phyloP scores from a whole-genome alignment of 805 yeast species.

The Candida sonorensis region DNA sequence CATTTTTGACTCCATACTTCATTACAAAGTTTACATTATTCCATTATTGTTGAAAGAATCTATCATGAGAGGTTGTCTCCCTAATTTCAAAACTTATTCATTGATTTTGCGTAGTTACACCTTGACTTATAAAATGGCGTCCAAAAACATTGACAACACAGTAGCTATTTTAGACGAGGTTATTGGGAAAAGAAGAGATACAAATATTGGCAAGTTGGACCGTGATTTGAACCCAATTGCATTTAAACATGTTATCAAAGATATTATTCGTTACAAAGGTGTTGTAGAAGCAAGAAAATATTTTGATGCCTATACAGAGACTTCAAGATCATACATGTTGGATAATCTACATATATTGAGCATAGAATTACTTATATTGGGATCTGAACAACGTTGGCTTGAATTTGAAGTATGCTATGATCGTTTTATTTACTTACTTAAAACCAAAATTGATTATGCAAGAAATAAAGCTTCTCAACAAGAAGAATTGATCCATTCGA shows the following conservation, averaged over 20 bases:
- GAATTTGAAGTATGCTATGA: slow-evolving; percentile 25
- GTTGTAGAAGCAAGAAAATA: slow-evolving; percentile 19
- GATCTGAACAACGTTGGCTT: slow-evolving; percentile 26
- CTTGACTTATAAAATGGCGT: slow-evolving; percentile 6
- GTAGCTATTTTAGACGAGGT: slow-evolving; percentile 18
- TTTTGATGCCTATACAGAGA: slow-evolving; percentile 23
- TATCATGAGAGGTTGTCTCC: slow-evolving; percentile 6
- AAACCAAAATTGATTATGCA: slow-evolving; percentile 10
- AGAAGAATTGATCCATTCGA: slow-evolving; percentile 2
- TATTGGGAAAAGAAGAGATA: slow-evolving; percentile 13
- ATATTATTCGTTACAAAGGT: slow-evolving; percentile 13
- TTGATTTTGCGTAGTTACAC: slow-evolving; percentile 20
- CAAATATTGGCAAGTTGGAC: slow-evolving; percentile 16
- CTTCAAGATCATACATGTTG: slow-evolving; percentile 16
- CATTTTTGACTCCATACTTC: slow-evolving; percentile 18
- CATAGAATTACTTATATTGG: slow-evolving; percentile 22
- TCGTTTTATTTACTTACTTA: slow-evolving; percentile 16
- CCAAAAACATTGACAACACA: slow-evolving; percentile 13
- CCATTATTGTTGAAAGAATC: slow-evolving; percentile 15
- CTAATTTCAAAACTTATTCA: slow-evolving; percentile 23
- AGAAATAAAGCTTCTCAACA: too few species aligned
- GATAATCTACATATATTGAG: slow-evolving; percentile 23
- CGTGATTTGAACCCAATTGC: slow-evolving; percentile 20
- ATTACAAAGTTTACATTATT: slow-evolving; percentile 13
- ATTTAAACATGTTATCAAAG: slow-evolving; percentile 15